Conservation (phyloP, 805 yeast species). For the Yarrowia alimentaria region DNA sequence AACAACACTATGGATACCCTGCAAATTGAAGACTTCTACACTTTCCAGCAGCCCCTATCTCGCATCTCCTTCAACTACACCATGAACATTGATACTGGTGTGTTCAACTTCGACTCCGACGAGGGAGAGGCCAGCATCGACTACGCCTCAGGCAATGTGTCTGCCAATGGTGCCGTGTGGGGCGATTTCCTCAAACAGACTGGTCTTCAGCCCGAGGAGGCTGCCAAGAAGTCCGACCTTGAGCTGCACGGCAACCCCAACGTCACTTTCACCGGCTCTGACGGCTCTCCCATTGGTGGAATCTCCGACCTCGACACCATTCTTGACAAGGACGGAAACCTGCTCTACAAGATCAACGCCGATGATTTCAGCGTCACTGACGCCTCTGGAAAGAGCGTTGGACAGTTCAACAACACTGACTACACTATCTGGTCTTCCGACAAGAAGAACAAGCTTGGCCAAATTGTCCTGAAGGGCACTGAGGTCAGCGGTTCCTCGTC, state of each 20-base stretch:
- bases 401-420: not conserved
- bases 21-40: slow-evolving; percentile 6
- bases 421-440: not conserved
- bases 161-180: not conserved
- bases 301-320: slow-evolving; percentile 1
- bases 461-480: slow-evolving; percentile 1
- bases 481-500: too few species aligned
- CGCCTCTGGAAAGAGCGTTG: not conserved
- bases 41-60: not conserved
- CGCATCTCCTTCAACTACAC: not conserved
- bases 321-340: not conserved
- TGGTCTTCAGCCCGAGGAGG: not conserved
- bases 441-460: not conserved
- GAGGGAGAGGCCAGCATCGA: not conserved
- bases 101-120: not conserved
- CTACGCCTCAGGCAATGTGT: not conserved
- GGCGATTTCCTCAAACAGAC: slow-evolving; percentile 3
- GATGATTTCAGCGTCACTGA: not conserved
- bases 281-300: slow-evolving; percentile 4
- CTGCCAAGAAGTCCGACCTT: not conserved
- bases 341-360: slow-evolving; percentile 10
- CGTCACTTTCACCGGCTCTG: not conserved
- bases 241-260: not conserved
- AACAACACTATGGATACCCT: slow-evolving; percentile 9
- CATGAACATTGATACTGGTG: not conserved